Conservation (phyloP, 805 yeast species). For the Debaryomyces castellii region DNA sequence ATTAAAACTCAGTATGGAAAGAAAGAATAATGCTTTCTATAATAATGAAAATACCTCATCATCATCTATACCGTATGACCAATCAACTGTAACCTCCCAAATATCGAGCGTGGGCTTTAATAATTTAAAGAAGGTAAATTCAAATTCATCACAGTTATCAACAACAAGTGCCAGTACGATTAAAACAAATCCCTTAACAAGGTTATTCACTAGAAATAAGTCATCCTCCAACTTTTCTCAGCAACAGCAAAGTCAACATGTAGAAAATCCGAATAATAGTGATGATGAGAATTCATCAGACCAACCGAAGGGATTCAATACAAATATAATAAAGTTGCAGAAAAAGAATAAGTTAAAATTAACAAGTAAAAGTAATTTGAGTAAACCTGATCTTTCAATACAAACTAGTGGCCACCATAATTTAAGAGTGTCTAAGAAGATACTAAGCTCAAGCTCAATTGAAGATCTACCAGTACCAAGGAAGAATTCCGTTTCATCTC, state of each 20-base stretch:
- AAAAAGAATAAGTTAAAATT: constrained; percentile 11
- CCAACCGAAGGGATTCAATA: constrained; percentile 6
- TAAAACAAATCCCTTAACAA: constrained; percentile 27
- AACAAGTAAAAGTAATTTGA: constrained; percentile 8
- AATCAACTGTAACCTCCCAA: constrained; percentile 10
- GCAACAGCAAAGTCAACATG: constrained; percentile 6
- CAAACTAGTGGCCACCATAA: constrained; percentile 29
- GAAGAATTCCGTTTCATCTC: constrained; percentile 27
- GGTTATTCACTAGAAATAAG: constrained; percentile 30
- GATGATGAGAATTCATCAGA: constrained; percentile 8
- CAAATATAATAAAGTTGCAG: constrained; percentile 10
- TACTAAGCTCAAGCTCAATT: constrained; percentile 17
- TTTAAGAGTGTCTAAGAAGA: constrained; percentile 23
- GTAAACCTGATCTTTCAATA: constrained; percentile 29
- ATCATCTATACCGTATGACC: constrained; percentile 8
- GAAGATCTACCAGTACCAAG: constrained; percentile 13
- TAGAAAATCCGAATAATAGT: constrained; percentile 9
- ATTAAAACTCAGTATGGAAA: not conserved
- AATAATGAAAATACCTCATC: constrained; percentile 9
- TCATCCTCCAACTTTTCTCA: constrained; percentile 17
- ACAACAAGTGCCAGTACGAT: constrained; percentile 18
- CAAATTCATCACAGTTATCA: constrained; percentile 26
- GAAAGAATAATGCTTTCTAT: constrained; percentile 3
- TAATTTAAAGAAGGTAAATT: constrained; percentile 28
- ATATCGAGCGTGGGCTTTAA: constrained; percentile 32